These are phyloP conservation scores for Nakazawaea wyomingensis DNA, from an alignment of 805 yeast species.

Conservation along the genomic window DNA sequence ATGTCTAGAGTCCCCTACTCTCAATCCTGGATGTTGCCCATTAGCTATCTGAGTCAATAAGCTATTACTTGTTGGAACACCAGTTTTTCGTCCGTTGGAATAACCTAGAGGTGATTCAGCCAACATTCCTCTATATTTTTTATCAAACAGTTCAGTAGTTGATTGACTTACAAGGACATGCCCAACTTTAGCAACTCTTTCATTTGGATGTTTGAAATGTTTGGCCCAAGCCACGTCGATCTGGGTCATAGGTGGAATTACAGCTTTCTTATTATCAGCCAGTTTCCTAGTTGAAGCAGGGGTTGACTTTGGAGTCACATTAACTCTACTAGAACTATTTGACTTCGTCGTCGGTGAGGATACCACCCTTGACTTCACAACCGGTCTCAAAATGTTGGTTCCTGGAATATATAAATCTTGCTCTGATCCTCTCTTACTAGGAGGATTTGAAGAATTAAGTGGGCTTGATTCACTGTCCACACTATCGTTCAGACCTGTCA, in stretches of 20 bases:
- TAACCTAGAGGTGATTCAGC: conserved; percentile 58
- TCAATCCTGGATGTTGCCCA: conserved; percentile 36
- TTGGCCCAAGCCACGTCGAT: conserved; percentile 57
- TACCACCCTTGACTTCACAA: conserved; percentile 31
- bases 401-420: conserved; percentile 39
- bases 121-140: conserved; percentile 48
- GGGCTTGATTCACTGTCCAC: neutral
- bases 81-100: conserved; percentile 29
- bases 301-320: conserved; percentile 17
- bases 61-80: conserved; percentile 18
- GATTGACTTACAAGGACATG: conserved; percentile 42
- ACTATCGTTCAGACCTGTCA: conserved; percentile 2
- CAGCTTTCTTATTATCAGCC: neutral
- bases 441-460: conserved; percentile 1
- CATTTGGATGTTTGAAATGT: conserved; percentile 49
- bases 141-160: conserved; percentile 47
- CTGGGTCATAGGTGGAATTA: conserved; percentile 34
- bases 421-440: conserved; percentile 1
- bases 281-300: neutral
- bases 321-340: conserved; percentile 3
- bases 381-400: conserved; percentile 52
- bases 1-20: conserved; percentile 26
- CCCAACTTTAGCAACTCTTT: conserved; percentile 55
- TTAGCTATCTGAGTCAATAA: conserved; percentile 39
- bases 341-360: conserved; percentile 1